Evolutionary conservation across 129 eudicot genomes (phyloP).

Genomic region (Solidago caesia): DNA sequence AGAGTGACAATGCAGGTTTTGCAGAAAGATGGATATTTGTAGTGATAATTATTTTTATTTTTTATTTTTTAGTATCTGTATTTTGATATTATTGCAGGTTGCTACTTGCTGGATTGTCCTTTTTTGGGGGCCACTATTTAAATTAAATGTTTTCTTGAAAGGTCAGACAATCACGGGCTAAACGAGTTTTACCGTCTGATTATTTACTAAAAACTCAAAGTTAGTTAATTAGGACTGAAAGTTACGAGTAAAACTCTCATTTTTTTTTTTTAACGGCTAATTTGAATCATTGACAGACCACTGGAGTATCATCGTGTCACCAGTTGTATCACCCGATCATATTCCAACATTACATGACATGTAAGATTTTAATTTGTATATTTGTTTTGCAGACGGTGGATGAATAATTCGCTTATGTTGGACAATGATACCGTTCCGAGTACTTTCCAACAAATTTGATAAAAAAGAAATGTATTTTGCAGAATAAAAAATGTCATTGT

Average conservation of each 20-base stretch:
- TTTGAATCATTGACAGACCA: too few species aligned
- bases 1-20: not conserved
- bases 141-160: constrained; percentile 20
- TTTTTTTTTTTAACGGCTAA: not conserved
- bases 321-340: not conserved
- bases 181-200: constrained; percentile 10
- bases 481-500: not conserved
- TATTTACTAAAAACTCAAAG: not conserved
- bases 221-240: not conserved
- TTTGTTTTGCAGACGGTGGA: not conserved
- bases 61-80: not conserved
- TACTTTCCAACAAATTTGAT: not conserved
- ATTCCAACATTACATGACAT: too few species aligned
- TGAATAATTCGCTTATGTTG: not conserved
- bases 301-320: too few species aligned
- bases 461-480: not conserved
- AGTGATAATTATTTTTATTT: not conserved
- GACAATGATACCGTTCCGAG: not conserved
- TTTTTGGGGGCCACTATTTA: not conserved
- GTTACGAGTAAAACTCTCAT: not conserved
- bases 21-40: constrained; percentile 27
- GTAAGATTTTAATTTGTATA: not conserved
- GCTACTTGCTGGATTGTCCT: constrained; percentile 10
- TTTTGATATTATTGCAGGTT: not conserved
- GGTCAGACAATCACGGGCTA: not conserved